Base-by-base conservation (phyloP, 345 rosid species). In the Sapria himalayana region DNA sequence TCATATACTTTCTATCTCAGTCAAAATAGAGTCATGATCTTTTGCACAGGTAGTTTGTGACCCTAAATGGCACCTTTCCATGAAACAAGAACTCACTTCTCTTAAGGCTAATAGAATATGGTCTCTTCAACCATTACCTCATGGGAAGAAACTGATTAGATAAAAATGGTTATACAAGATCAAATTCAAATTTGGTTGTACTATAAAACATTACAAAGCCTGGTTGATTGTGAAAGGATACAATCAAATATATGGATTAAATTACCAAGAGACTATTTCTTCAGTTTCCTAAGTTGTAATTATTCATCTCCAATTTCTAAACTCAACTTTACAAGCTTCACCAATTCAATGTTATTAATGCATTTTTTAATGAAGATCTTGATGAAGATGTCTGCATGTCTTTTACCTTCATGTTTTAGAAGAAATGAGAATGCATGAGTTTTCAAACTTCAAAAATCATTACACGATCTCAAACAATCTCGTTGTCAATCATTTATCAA, bases 351-450 rank as follows among this genome's bases (percentile, higher is more conserved):
- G 3, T 39, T 2, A 20, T 11, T 10, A 39, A 39, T 5, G 22
- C 43, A 3, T 17, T 39, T 19, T 14, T 19, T 7, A 23, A 39
- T 39, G 43, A 13, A 18, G 43, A 39, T 7, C 3, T 39, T 3
- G 43, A 17, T 5, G 24, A 39, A 15, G 43, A 39, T 11, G 43
- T 39, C 18, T 39, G 22, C 3, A 39, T 39, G 24, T 9, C 13
- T n/a, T 17, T 3, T 39, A 3, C 43, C 43, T 7, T 15, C 40
- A 8, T 17, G 40, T 4, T 2, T 13, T 37, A 20, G 18, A 13
- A 14, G 5, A 34, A 7, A 37, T 12, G 40, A 20, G 3, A 9
- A 2, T 12, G 18, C 40, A 37, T 4, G 17, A n/a, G 5, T 37
- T 10, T 14, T 2, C 17, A 39, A 15, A 13, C 2, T 25, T 15